Percentiles rank a stretch among this genome's conserved stretches.
phyloP scores from a whole-genome alignment of 129 eudicot species.

The Lactuca saligna region DNA sequence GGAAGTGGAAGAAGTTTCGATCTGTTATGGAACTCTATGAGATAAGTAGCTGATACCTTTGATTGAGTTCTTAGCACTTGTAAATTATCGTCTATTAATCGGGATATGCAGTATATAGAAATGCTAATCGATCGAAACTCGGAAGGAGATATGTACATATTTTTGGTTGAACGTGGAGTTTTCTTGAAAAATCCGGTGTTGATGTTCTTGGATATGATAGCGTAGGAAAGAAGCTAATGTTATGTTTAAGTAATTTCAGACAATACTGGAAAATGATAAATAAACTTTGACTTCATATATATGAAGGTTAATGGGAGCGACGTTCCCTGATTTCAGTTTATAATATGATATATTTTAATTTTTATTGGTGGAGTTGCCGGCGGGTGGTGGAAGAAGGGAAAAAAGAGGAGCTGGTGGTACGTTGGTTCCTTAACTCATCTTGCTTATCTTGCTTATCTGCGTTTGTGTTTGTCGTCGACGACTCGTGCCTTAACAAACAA shows the following conservation, averaged over 20 bases:
- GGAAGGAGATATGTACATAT: neutral
- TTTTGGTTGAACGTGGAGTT: constrained; percentile 6
- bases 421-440: too few relatives aligned
- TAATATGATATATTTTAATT: too few relatives aligned
- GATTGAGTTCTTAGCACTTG: neutral
- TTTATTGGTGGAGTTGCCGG: too few relatives aligned
- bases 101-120: neutral
- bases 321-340: too few relatives aligned
- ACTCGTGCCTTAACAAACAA: too few relatives aligned
- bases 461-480: too few relatives aligned
- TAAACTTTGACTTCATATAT: too few relatives aligned
- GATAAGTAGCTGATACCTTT: constrained; percentile 4
- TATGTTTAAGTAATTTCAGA: neutral
- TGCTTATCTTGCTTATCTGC: too few relatives aligned
- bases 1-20: constrained; percentile 38
- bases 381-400: too few relatives aligned
- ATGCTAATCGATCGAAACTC: neutral
- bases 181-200: neutral
- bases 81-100: constrained; percentile 4
- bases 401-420: too few relatives aligned
- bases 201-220: constrained; percentile 1
- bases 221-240: constrained; percentile 9
- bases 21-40: constrained; percentile 34
- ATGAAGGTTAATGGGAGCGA: too few relatives aligned
- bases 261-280: too few relatives aligned